These are phyloP conservation scores for Blastocystis sp. DNA, from an alignment of 352 stramenopile species.

Conservation along the genomic window DNA sequence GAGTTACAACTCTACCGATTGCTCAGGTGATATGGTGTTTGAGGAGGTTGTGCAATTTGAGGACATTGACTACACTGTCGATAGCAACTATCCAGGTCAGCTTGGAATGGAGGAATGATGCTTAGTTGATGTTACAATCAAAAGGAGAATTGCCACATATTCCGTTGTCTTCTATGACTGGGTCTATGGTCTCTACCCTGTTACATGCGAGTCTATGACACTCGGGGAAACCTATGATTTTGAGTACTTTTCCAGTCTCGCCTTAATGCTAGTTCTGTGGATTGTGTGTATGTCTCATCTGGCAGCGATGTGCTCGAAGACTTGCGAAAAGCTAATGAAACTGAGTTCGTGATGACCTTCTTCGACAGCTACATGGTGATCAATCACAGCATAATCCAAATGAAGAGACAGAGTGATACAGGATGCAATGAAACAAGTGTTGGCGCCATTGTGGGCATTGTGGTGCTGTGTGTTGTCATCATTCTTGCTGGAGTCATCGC, in stretches of 20 bases:
- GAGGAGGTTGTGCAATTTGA: background rate
- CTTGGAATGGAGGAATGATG: background rate
- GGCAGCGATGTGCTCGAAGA: background rate
- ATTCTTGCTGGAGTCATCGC: background rate
- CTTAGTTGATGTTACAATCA: background rate
- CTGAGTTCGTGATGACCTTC: background rate
- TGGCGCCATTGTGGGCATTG: background rate
- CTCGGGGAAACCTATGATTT: background rate
- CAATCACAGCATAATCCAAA: background rate
- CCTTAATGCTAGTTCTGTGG: background rate
- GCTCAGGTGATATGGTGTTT: background rate
- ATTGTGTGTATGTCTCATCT: background rate
- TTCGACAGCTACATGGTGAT: background rate
- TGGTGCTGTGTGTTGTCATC: background rate
- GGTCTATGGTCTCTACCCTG: background rate
- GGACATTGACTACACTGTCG: background rate
- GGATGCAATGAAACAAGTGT: background rate
- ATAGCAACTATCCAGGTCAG: background rate
- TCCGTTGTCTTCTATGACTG: conserved; percentile 12
- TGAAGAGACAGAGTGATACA: background rate
- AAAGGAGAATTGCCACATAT: background rate
- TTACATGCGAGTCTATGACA: background rate
- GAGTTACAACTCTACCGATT: background rate
- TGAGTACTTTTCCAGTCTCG: background rate
- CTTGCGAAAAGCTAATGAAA: background rate